Evolutionary conservation across 768 basidiomycete genomes (phyloP).

Genomic region (Pleurotus tuber-regium): DNA sequence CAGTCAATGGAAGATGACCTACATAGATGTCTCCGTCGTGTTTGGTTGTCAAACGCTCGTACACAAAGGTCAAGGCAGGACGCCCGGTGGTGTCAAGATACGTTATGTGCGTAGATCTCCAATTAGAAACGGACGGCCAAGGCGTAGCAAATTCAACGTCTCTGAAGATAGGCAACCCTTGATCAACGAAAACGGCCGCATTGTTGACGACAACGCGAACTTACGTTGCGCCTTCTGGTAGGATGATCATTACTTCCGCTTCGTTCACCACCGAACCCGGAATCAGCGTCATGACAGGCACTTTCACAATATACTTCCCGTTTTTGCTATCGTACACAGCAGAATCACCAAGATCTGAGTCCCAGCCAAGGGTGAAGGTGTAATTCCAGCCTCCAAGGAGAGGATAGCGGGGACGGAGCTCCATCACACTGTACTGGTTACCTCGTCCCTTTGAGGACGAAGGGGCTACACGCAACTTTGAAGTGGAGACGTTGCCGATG

Average conservation of each 20-base stretch:
- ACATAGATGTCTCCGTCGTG: slow-evolving; percentile 85
- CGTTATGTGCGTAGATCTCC: slow-evolving; percentile 67
- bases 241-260: slow-evolving; percentile 72
- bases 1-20: slow-evolving; percentile 34
- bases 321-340: slow-evolving; percentile 60
- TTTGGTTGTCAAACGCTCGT: slow-evolving; percentile 71
- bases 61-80: slow-evolving; percentile 71
- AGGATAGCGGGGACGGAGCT: slow-evolving; percentile 88
- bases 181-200: no score
- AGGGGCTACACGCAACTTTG: slow-evolving; percentile 70
- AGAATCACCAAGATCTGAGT: slow-evolving; percentile 77
- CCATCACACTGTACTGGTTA: slow-evolving; percentile 65
- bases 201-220: slow-evolving; percentile 34
- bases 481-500: slow-evolving; percentile 96
- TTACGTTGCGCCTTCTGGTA: slow-evolving; percentile 96
- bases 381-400: slow-evolving; percentile 98
- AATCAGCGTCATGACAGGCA: slow-evolving; percentile 85
- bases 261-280: slow-evolving; percentile 80
- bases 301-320: slow-evolving; percentile 67
- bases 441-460: slow-evolving; percentile 52
- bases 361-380: slow-evolving; percentile 91
- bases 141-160: slow-evolving; percentile 76
- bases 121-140: slow-evolving; percentile 67
- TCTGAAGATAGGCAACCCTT: slow-evolving; percentile 43
- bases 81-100: slow-evolving; percentile 93